phyloP scores from a whole-genome alignment of 148 eudicot genomes.

The Salicornia ramosissima region DNA sequence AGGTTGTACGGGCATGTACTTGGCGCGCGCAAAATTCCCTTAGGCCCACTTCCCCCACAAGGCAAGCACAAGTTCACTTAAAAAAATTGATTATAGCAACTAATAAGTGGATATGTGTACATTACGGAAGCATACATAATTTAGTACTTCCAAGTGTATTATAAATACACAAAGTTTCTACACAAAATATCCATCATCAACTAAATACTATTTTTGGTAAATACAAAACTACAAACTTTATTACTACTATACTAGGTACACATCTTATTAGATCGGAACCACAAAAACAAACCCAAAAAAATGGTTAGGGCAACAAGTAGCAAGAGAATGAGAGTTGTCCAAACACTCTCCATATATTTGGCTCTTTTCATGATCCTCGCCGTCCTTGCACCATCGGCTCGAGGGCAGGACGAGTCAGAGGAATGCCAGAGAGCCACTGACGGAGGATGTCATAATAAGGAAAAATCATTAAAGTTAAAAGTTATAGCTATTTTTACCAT shows the following conservation, averaged over 20 bases:
- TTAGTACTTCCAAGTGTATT: not conserved
- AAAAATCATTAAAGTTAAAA: conserved; percentile 28
- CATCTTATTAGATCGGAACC: too few species aligned
- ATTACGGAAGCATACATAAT: not conserved
- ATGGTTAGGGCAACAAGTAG: not conserved
- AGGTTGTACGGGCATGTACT: conserved; percentile 11
- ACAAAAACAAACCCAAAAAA: not conserved
- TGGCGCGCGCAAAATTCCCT: not conserved
- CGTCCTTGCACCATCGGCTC: not conserved
- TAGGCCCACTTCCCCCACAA: not conserved
- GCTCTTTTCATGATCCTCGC: conserved; percentile 8
- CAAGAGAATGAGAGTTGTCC: conserved; percentile 18
- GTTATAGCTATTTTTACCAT: conserved; percentile 34
- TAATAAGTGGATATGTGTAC: too few species aligned
- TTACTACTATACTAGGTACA: too few species aligned
- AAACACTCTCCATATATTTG: conserved; percentile 12
- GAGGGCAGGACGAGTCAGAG: conserved; percentile 12
- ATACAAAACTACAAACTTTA: not conserved
- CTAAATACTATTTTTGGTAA: not conserved
- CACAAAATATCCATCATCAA: conserved; percentile 5
- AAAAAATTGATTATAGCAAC: not conserved
- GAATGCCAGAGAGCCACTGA: conserved; percentile 21
- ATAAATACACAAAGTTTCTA: conserved; percentile 9
- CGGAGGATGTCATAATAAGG: conserved; percentile 31
- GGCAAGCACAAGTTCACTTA: conserved; percentile 8